Evolutionary conservation across 352 stramenopile genomes (phyloP), one percentile per base, ranked within the genome.

Genomic region (Phytophthora cajani): DNA sequence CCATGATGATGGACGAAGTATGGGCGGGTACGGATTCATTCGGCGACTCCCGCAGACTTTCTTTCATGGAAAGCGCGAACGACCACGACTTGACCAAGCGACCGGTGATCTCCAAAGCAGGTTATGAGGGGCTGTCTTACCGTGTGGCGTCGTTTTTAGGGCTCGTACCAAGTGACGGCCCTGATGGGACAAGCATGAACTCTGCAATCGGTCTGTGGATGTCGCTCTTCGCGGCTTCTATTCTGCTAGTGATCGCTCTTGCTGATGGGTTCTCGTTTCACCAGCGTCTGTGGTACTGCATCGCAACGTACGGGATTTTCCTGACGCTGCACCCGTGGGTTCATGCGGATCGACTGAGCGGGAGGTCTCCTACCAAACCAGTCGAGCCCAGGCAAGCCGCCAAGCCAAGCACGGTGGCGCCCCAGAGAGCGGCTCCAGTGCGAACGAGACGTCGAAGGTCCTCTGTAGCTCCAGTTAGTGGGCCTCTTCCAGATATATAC

Each of bases 301-400:
- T 84, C 5, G 72, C 68, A 12, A 78, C 79, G 21, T 91, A 88
- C 56, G 79, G 75, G 17, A 64, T 84, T 38, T 89, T 89, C 67
- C 54, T 91, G 21, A 74, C 69, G 17, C 58, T 91, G 7, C 83
- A 91, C 38, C 83, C 81, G 30, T 87, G 81, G 78, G 71, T 89
- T 68, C 74, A 87, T 67, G 61, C 66, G 5, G 47, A 67, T 21
- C 42, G 38, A 33, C 27, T 42, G 14, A 47, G 46, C 49, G 36
- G 49, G 17, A 23, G 11, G 33, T 11, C n/a, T 42, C 57, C 51
- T 46, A 49, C 23, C 21, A 36, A 42, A 25, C 12, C 23, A 40
- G 49, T 5, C 27, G 19, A 50, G 33, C 17, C 11, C 14, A 56
- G 53, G 50, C 30, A n/a, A 51, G 38, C 23, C 17, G 25, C 36